Evolutionary conservation across 352 stramenopile genomes (phyloP).

Genomic region (Thraustochytrium striatum): DNA sequence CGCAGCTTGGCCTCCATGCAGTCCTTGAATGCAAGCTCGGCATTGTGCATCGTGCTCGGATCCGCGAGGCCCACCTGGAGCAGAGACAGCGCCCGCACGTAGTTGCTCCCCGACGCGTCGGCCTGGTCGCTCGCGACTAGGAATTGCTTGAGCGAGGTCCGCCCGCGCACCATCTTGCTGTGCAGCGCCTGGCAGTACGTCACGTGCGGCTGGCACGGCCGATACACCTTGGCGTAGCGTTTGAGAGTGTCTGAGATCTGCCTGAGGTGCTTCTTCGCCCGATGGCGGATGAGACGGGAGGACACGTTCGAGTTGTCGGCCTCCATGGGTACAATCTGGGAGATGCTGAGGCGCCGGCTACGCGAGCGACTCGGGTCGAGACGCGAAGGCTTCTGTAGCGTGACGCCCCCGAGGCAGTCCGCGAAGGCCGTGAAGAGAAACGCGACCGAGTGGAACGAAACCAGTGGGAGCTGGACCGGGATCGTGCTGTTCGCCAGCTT

Average conservation of each 20-base stretch:
- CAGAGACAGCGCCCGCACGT: not conserved
- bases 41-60: not conserved
- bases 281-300: not conserved
- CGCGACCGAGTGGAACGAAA: constrained; percentile 3
- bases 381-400: not conserved
- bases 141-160: constrained; percentile 14
- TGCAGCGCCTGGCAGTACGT: constrained; percentile 16
- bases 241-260: not conserved
- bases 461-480: constrained; percentile 1
- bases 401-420: not conserved
- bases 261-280: constrained; percentile 21
- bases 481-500: not conserved
- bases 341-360: not conserved
- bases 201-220: constrained; percentile 5
- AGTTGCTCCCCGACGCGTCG: not conserved
- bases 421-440: constrained; percentile 28
- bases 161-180: constrained; percentile 23
- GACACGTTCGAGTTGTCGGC: not conserved
- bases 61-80: constrained; percentile 6
- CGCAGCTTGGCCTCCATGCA: not conserved
- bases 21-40: not conserved
- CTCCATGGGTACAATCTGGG: constrained; percentile 24
- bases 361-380: not conserved
- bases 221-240: constrained; percentile 17
- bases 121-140: not conserved